Conservation (phyloP, 1,284 basidiomycete genomes). For the Rhodotorula sp. region DNA sequence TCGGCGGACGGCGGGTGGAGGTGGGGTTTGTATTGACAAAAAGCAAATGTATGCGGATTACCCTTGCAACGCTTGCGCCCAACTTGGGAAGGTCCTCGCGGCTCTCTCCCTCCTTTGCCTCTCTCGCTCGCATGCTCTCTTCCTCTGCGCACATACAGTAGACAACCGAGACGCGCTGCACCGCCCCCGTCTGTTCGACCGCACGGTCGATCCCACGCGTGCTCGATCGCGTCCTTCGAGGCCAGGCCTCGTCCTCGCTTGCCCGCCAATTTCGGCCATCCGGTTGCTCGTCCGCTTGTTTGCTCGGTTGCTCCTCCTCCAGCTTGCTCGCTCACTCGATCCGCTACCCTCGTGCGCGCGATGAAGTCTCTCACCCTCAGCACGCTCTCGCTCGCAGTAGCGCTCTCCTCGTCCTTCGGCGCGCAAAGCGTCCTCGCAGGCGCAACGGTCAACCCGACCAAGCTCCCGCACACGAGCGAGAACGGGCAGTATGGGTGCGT, state of each 20-base stretch:
- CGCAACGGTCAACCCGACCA: conserved; percentile 22
- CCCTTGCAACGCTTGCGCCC: too few relatives aligned
- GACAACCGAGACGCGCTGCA: not conserved
- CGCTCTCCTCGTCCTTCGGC: not conserved
- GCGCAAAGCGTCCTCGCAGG: not conserved
- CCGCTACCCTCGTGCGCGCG: too few relatives aligned
- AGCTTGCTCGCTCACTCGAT: not conserved
- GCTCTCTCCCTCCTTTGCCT: too few relatives aligned
- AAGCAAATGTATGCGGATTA: too few relatives aligned
- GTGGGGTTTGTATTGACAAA: too few relatives aligned
- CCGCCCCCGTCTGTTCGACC: too few relatives aligned
- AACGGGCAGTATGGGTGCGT: conserved; percentile 31
- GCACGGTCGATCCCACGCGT: not conserved
- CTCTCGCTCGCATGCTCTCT: too few relatives aligned
- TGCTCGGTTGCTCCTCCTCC: too few relatives aligned
- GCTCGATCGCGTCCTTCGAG: not conserved
- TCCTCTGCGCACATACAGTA: too few relatives aligned
- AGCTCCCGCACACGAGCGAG: conserved; percentile 29
- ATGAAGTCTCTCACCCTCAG: conserved; percentile 6
- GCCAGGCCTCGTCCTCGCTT: too few relatives aligned
- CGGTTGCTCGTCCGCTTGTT: not conserved
- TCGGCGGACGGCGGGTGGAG: too few relatives aligned
- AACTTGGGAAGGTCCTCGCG: too few relatives aligned
- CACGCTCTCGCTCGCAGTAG: conserved; percentile 1
- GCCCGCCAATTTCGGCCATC: not conserved